phyloP scores from a whole-genome alignment of 2,329 filamentous ascomycete genomes.

The Nakataea oryzae region DNA sequence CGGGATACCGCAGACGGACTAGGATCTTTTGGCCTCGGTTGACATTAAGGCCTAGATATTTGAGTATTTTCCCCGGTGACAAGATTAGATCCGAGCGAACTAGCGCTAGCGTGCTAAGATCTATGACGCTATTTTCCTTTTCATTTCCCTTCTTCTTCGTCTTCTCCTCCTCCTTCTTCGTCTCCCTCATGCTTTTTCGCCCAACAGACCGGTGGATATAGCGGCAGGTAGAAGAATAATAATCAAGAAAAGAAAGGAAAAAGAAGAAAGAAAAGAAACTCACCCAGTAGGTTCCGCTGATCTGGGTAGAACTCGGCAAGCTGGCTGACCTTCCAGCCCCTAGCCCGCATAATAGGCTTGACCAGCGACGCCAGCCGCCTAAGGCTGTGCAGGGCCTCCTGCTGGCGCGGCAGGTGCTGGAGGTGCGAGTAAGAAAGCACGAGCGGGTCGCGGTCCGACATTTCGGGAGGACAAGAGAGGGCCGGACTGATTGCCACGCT shows the following conservation, averaged over 20 bases:
- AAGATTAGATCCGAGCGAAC: too few relatives aligned
- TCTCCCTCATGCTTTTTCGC: too few relatives aligned
- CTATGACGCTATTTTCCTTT: too few relatives aligned
- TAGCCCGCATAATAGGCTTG: conserved; percentile 88
- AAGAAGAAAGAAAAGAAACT: neutral
- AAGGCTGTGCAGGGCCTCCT: conserved; percentile 49
- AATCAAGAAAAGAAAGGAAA: too few relatives aligned
- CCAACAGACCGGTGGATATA: too few relatives aligned
- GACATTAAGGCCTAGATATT: conserved; percentile 56
- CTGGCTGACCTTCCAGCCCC: conserved; percentile 67
- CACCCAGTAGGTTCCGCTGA: conserved; percentile 62
- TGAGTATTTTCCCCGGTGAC: too few relatives aligned
- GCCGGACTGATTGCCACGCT: too few relatives aligned
- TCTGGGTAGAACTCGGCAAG: conserved; percentile 80
- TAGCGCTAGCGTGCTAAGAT: too few relatives aligned
- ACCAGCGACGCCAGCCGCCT: conserved; percentile 79
- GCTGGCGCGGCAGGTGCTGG: conserved; percentile 30
- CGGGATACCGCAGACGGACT: conserved; percentile 67
- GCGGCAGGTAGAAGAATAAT: too few relatives aligned
- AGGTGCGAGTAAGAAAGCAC: conserved; percentile 40
- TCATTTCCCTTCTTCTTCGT: too few relatives aligned
- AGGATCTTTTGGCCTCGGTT: conserved; percentile 71
- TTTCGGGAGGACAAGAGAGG: neutral
- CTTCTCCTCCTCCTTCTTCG: too few relatives aligned
- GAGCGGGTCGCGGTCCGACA: conserved; percentile 29